These are phyloP conservation scores for Rhizophagus clarus DNA, from an alignment of 192 early-diverging fungal species.

Conservation along the genomic window DNA sequence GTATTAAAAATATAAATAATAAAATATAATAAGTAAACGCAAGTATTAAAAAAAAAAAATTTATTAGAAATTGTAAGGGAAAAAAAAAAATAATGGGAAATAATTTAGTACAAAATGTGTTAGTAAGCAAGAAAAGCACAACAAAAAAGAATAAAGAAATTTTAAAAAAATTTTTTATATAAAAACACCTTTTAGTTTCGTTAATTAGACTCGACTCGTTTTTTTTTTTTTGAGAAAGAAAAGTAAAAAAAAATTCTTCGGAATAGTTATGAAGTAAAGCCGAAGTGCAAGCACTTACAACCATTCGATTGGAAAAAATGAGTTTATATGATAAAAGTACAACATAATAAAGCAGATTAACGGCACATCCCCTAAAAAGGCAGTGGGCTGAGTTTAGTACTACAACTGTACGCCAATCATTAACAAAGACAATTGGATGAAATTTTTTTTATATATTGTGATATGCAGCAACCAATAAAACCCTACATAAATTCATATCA, in stretches of 20 bases:
- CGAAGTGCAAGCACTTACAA: neutral
- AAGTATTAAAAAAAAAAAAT: too few relatives aligned
- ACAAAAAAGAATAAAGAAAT: too few relatives aligned
- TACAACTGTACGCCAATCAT: neutral
- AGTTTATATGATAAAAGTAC: neutral
- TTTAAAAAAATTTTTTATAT: too few relatives aligned
- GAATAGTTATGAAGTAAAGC: neutral
- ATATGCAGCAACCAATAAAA: neutral
- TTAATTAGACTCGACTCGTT: too few relatives aligned
- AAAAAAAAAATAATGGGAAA: too few relatives aligned
- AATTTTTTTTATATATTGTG: neutral
- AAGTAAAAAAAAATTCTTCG: neutral
- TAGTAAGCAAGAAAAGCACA: too few relatives aligned
- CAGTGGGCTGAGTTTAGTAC: neutral
- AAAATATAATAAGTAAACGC: too few relatives aligned
- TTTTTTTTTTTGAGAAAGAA: neutral
- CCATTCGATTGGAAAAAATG: neutral
- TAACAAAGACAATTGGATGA: neutral
- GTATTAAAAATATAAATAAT: too few relatives aligned
- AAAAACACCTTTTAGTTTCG: too few relatives aligned
- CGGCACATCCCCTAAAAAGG: neutral
- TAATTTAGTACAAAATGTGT: too few relatives aligned
- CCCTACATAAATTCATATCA: neutral
- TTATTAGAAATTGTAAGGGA: too few relatives aligned
- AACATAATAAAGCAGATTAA: neutral